These are phyloP conservation scores for Arthrobotrys pseudoclavata DNA, from an alignment of 2,329 filamentous ascomycete species.

Conservation along the genomic window DNA sequence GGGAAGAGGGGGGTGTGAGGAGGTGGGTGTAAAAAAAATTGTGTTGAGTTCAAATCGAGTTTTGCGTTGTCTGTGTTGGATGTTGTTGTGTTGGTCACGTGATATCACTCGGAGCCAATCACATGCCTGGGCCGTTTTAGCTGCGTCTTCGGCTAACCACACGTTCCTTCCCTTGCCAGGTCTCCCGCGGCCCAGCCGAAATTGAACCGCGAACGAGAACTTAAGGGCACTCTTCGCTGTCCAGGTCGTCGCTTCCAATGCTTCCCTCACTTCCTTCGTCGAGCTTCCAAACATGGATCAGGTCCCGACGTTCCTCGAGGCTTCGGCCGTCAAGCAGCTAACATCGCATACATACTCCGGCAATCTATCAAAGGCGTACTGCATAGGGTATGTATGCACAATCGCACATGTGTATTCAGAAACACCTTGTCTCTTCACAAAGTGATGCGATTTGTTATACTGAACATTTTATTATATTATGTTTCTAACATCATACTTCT, in stretches of 20 bases:
- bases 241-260: neutral
- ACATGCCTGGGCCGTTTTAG: constrained; percentile 5
- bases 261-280: constrained; percentile 3
- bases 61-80: neutral
- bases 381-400: constrained; percentile 71
- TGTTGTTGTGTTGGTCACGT: neutral
- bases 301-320: constrained; percentile 67
- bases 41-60: too few species aligned
- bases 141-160: constrained; percentile 8
- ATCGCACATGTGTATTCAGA: neutral
- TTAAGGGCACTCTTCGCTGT: constrained; percentile 8
- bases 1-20: too few species aligned
- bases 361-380: constrained; percentile 73
- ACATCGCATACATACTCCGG: constrained; percentile 73
- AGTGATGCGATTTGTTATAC: neutral
- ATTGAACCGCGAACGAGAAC: constrained; percentile 39
- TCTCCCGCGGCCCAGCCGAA: constrained; percentile 41
- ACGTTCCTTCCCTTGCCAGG: neutral
- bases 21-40: too few species aligned
- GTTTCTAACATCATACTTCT: constrained; percentile 25
- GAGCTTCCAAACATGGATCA: constrained; percentile 35
- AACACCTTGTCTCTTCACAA: neutral
- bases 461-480: neutral
- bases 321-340: constrained; percentile 69
- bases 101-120: neutral